Conservation (phyloP, 1,139 yeast genomes). For the Saccharomyces pastorianus region DNA sequence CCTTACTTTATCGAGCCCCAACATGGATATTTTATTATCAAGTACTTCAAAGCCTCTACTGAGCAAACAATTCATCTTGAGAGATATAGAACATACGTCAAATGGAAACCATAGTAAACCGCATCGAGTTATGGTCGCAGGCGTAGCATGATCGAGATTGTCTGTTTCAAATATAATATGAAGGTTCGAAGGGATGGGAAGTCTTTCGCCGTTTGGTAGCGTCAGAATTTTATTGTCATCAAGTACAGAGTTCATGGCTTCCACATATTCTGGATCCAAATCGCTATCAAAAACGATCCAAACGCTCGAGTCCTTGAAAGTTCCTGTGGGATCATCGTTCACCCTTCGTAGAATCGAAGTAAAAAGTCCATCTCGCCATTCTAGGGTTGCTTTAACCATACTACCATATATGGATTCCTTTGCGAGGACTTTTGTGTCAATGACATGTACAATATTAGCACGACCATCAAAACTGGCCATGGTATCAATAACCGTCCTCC, state of each 20-base stretch:
- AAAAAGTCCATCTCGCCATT: conserved; percentile 88
- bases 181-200: conserved; percentile 57
- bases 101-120: conserved; percentile 40
- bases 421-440: conserved; percentile 69
- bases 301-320: conserved; percentile 40
- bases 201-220: conserved; percentile 82
- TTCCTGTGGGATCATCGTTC: conserved; percentile 52
- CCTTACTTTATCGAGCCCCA: not conserved
- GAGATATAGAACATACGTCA: not conserved
- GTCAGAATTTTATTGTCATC: conserved; percentile 83
- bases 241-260: conserved; percentile 78
- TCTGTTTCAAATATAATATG: conserved; percentile 73
- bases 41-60: not conserved
- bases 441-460: conserved; percentile 39
- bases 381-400: conserved; percentile 69
- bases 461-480: conserved; percentile 34
- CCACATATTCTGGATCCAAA: conserved; percentile 92
- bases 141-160: conserved; percentile 58
- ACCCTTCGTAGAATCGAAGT: conserved; percentile 60
- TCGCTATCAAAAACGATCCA: conserved; percentile 94
- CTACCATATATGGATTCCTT: conserved; percentile 66
- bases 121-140: conserved; percentile 87
- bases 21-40: not conserved
- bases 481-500: conserved; percentile 44
- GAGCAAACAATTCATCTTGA: not conserved